Percentiles rank a stretch among this genome's conserved stretches.
Conservation (phyloP, 2,329 filamentous ascomycete genomes). For the Sporothrix euskadiensis region DNA sequence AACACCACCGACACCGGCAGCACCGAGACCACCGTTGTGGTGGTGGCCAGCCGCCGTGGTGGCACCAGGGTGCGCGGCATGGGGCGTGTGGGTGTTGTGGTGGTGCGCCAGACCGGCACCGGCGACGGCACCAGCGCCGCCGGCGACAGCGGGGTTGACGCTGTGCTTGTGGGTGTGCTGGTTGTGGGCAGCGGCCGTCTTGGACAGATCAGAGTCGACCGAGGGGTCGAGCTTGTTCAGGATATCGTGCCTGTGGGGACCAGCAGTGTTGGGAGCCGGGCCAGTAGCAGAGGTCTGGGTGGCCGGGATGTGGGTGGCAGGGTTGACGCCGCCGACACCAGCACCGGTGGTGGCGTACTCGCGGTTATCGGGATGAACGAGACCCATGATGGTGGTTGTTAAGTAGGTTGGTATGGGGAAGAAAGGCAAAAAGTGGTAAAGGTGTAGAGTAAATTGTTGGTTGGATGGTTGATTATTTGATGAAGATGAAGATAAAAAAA, state of each 20-base stretch:
- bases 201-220: conserved; percentile 42
- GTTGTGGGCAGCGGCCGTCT: neutral
- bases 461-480: neutral
- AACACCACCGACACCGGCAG: conserved; percentile 42
- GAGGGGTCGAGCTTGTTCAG: conserved; percentile 47
- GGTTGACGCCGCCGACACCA: conserved; percentile 15
- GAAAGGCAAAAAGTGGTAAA: neutral
- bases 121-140: neutral
- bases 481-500: neutral
- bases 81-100: conserved; percentile 20
- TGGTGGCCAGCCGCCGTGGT: neutral
- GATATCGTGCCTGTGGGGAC: conserved; percentile 45
- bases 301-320: conserved; percentile 24
- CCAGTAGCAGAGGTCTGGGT: conserved; percentile 28
- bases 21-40: conserved; percentile 41
- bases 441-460: neutral
- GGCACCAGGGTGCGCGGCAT: conserved; percentile 5
- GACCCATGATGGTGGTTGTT: conserved; percentile 24
- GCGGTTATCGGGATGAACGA: conserved; percentile 26
- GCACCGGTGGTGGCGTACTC: neutral
- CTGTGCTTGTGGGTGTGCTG: conserved; percentile 9
- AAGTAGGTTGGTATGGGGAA: neutral
- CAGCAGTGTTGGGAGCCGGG: conserved; percentile 44
- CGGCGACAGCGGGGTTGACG: neutral
- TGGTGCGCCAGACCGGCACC: conserved; percentile 20